These are phyloP conservation scores for Tetrapisispora phaffii DNA, from an alignment of 805 yeast genomes.

Conservation along the genomic window DNA sequence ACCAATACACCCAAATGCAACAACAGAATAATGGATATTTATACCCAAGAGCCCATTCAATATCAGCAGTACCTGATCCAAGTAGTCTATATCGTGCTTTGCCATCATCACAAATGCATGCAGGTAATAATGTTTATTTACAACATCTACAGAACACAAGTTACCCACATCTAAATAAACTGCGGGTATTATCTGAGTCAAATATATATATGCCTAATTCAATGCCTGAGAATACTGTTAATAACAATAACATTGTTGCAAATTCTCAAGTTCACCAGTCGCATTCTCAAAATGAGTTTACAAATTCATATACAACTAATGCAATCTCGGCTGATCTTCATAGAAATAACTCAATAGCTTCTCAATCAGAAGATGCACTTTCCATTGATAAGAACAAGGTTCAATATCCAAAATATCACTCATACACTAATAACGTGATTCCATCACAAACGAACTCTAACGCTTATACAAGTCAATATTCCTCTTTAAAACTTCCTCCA, in stretches of 20 bases:
- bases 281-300: neutral
- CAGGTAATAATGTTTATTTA: neutral
- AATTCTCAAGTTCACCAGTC: neutral
- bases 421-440: neutral
- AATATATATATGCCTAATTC: neutral
- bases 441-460: neutral
- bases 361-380: neutral
- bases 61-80: neutral
- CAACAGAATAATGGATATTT: neutral
- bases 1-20: neutral
- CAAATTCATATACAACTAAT: slow-evolving; percentile 2
- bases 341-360: slow-evolving; percentile 1
- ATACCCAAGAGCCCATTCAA: slow-evolving; percentile 1
- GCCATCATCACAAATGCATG: neutral
- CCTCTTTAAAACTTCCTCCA: slow-evolving; percentile 4
- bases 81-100: neutral
- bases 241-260: neutral
- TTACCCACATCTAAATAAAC: neutral
- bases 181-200: slow-evolving; percentile 1
- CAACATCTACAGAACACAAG: neutral
- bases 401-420: neutral
- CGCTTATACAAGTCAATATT: neutral
- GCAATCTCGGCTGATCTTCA: neutral
- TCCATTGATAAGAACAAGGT: neutral
- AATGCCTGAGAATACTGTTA: neutral